Conservation (phyloP, 192 early-diverging fungal species). For the Coemansia aciculifera region DNA sequence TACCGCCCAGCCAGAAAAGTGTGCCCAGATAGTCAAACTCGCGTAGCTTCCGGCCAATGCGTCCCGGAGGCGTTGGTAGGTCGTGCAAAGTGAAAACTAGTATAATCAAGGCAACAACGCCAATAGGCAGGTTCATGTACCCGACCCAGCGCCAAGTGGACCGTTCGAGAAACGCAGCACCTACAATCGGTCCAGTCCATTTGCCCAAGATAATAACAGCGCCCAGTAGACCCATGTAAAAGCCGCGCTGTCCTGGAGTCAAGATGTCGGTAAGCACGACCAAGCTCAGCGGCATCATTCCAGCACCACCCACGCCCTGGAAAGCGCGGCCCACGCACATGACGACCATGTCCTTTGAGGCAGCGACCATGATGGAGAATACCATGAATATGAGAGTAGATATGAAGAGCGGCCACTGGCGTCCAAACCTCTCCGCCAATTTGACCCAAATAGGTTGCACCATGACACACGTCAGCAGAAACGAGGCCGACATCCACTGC, state of each 20-base stretch:
- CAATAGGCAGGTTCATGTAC: slow-evolving; percentile 77
- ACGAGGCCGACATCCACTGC: slow-evolving; percentile 80
- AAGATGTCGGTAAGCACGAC: slow-evolving; percentile 79
- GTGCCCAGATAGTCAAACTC: slow-evolving; percentile 63
- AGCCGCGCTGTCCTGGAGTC: slow-evolving; percentile 63
- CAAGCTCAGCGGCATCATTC: slow-evolving; percentile 64
- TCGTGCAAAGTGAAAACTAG: slow-evolving; percentile 62
- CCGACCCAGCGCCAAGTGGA: slow-evolving; percentile 70
- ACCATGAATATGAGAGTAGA: slow-evolving; percentile 52
- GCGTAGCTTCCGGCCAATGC: slow-evolving; percentile 35
- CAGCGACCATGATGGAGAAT: slow-evolving; percentile 53
- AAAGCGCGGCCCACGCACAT: slow-evolving; percentile 71
- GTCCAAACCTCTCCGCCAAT: slow-evolving; percentile 74
- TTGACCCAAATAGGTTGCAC: slow-evolving; percentile 82
- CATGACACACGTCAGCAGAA: slow-evolving; percentile 68
- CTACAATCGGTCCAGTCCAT: slow-evolving; percentile 70
- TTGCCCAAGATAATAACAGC: slow-evolving; percentile 63
- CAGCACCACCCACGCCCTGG: slow-evolving; percentile 71
- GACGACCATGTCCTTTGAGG: slow-evolving; percentile 30
- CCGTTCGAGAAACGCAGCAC: slow-evolving; percentile 64
- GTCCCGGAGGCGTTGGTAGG: slow-evolving; percentile 49
- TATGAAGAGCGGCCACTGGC: slow-evolving; percentile 32
- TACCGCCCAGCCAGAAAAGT: slow-evolving; percentile 53
- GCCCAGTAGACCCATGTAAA: slow-evolving; percentile 67
- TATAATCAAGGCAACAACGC: slow-evolving; percentile 55